Base-by-base conservation (phyloP, 2,329 filamentous ascomycete genomes). In the Malbranchea cinnamomea region DNA sequence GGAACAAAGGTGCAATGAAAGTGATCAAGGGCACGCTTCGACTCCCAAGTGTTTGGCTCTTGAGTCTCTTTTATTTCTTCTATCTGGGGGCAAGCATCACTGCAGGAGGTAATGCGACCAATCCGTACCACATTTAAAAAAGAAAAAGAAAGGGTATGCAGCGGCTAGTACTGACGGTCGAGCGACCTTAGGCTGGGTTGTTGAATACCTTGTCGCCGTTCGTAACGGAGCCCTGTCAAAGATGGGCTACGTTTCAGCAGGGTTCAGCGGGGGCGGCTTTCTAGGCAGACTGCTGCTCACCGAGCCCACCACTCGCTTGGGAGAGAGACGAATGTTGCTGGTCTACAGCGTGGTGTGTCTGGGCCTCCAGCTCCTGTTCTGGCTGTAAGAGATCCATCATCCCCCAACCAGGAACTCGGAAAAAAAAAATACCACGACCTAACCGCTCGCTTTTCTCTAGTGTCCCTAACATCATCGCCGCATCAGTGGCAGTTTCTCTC, bases 31-130 rank as follows among this genome's bases (percentile, higher is more conserved):
- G 35, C 20, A 50, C 42, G 0, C 37, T 49, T 5, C 26, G 31
- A 2, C 36, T 34, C 0, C 41, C 41, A 0, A 34, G 36, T 3
- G 44, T 77, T 3, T 76, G 71, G 67, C 45, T 72, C 0, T 43
- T 77, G 2, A 70, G 69, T 28, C 31, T 72, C 2, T 76, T 73
- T 46, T 77, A 69, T 51, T 76, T 76, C 50, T 74, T 75, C 45
- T 67, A 68, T 30, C 53, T 77, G 0, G 72, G 73, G 0, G 63
- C 61, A 0, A 46, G 44, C 1, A 60, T 72, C 2, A 76, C 71
- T 0, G 64, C 68, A 13, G 41, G 46, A 7, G 58, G 59, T 48
- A 41, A 18, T 44, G n/a, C n/a, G n/a, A n/a, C 33, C 6, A 0
- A 4, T 3, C 6, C 11, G n/a, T 4, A 21, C 19, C 19, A 3